Conservation (phyloP, 129 eudicot species). For the Helianthus tuberosus region DNA sequence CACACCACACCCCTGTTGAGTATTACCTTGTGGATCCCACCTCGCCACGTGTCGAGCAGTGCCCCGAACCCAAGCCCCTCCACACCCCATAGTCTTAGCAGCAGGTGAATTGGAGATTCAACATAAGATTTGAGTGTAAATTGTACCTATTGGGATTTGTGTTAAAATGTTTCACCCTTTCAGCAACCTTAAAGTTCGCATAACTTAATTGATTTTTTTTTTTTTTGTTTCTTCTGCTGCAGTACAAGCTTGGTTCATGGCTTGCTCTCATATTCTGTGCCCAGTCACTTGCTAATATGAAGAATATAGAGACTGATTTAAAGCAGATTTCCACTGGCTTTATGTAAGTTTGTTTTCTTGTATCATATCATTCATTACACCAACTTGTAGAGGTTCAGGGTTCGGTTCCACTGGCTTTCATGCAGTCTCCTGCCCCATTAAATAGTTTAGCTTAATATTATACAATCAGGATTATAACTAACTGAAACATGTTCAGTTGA, state of each 20-base stretch:
- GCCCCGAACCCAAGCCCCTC: no score
- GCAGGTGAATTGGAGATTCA: no score
- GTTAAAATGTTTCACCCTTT: neutral
- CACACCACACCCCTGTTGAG: no score
- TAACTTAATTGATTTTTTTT: neutral
- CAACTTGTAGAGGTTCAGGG: neutral
- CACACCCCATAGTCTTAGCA: no score
- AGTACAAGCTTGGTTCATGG: constrained; percentile 96
- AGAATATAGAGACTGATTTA: constrained; percentile 83
- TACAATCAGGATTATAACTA: neutral
- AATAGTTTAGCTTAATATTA: neutral
- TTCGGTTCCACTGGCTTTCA: neutral
- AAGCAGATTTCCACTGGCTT: constrained; percentile 98
- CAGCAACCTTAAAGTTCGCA: neutral
- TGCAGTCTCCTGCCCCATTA: no score
- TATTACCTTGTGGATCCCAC: no score
- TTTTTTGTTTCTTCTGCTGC: constrained; percentile 19
- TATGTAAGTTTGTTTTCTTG: constrained; percentile 59
- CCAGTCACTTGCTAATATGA: constrained; percentile 87
- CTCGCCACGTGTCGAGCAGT: no score
- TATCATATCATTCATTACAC: neutral
- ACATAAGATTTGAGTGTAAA: no score
- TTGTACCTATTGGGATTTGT: no score
- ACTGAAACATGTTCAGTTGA: neutral
- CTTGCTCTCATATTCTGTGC: constrained; percentile 88